phyloP scores from a whole-genome alignment of 2,329 filamentous ascomycete genomes.

The Byssoonygena ceratinophila region DNA sequence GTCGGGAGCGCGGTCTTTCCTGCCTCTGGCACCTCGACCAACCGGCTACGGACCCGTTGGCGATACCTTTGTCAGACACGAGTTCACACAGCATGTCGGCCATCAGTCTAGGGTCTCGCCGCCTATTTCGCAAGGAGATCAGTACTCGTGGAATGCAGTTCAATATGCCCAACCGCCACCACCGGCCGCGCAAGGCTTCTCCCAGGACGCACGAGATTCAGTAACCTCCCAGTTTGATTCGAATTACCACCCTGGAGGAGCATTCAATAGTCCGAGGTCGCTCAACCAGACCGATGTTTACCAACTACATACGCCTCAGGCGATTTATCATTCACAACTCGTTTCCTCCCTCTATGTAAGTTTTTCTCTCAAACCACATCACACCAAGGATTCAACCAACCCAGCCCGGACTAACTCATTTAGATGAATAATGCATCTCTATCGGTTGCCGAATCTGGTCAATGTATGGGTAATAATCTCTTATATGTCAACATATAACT shows the following conservation, averaged over 20 bases:
- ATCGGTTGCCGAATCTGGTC: slow-evolving; percentile 6
- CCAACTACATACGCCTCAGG: slow-evolving; percentile 7
- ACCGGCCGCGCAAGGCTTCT: neutral
- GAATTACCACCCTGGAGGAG: slow-evolving; percentile 1
- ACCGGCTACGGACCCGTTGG: neutral
- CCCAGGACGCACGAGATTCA: neutral
- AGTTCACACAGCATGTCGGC: neutral
- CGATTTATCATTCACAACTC: slow-evolving; percentile 6
- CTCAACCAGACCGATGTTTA: neutral
- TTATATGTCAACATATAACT: slow-evolving; percentile 10
- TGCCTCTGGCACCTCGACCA: slow-evolving; percentile 18
- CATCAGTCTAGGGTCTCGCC: neutral
- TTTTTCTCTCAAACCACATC: neutral
- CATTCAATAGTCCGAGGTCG: neutral
- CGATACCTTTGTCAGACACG: slow-evolving; percentile 4
- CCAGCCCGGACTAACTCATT: neutral
- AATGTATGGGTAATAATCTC: slow-evolving; percentile 13
- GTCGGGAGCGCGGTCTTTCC: slow-evolving; percentile 13
- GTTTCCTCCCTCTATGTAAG: slow-evolving; percentile 13
- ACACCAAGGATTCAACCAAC: neutral
- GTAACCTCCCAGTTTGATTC: neutral
- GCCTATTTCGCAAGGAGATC: neutral
- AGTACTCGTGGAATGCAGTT: slow-evolving; percentile 5
- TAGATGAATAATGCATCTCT: slow-evolving; percentile 6
- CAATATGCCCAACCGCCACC: neutral